Conservation (phyloP, 352 stramenopile species). For the Phytophthora agathidicida region DNA sequence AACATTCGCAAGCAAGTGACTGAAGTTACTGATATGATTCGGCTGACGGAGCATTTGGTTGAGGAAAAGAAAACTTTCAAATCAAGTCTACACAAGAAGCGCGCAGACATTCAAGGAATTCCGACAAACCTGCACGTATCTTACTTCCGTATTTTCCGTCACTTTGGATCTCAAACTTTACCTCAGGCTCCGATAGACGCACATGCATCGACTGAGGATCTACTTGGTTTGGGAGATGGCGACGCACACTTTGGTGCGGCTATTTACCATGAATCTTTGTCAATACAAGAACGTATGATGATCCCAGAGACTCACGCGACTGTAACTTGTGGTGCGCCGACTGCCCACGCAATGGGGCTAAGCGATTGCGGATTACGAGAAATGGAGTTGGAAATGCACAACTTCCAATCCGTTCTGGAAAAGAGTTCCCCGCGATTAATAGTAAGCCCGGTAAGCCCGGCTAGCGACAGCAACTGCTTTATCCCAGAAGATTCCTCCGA, state of each 20-base stretch:
- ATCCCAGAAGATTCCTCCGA: conserved; percentile 59
- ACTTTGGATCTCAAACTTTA: conserved; percentile 47
- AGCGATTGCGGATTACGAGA: conserved; percentile 78
- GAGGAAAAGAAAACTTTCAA: conserved; percentile 86
- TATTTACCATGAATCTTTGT: conserved; percentile 19
- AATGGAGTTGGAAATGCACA: conserved; percentile 85
- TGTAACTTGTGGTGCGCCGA: conserved; percentile 82
- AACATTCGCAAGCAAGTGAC: conserved; percentile 69
- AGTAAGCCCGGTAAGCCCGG: conserved; percentile 26
- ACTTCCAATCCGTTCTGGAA: conserved; percentile 64
- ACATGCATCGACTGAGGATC: conserved; percentile 56
- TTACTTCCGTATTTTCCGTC: conserved; percentile 80
- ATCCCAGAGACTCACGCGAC: conserved; percentile 68
- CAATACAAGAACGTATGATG: conserved; percentile 48
- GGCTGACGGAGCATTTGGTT: conserved; percentile 63
- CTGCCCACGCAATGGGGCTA: conserved; percentile 80
- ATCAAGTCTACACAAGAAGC: conserved; percentile 83
- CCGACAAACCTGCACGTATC: conserved; percentile 87
- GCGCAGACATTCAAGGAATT: conserved; percentile 79
- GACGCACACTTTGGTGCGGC: conserved; percentile 12
- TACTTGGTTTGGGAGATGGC: conserved; percentile 50
- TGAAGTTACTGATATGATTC: conserved; percentile 73
- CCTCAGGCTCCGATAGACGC: conserved; percentile 17
- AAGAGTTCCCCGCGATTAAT: conserved; percentile 56
- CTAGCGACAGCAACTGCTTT: conserved; percentile 39